Evolutionary conservation across 805 yeast species (phyloP).

Genomic region (Metschnikowia borealis): DNA sequence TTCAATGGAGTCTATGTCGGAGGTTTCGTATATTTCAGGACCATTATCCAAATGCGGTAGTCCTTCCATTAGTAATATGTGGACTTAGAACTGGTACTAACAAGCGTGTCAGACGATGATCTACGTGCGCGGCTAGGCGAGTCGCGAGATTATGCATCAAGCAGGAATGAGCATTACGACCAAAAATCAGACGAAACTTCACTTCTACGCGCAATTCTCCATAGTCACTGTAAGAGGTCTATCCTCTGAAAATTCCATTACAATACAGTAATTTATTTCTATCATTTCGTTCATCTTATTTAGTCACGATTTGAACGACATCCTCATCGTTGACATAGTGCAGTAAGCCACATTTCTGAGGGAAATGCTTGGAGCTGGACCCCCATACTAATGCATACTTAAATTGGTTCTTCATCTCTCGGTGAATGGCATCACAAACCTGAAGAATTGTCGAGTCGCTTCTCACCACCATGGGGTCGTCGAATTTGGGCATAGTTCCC

Average conservation of each 20-base stretch:
- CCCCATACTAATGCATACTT: slow-evolving; percentile 98
- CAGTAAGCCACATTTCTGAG: slow-evolving; percentile 89
- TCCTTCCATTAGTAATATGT: slow-evolving; percentile 4
- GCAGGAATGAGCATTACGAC: not conserved
- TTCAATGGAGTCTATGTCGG: slow-evolving; percentile 38
- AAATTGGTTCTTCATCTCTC: slow-evolving; percentile 88
- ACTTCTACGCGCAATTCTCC: not conserved
- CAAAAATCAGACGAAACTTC: too few relatives aligned
- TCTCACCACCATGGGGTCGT: slow-evolving; percentile 89
- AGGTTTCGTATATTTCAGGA: slow-evolving; percentile 43
- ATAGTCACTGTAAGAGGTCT: not conserved
- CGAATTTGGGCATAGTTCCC: slow-evolving; percentile 75
- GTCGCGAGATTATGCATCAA: slow-evolving; percentile 1
- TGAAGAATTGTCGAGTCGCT: slow-evolving; percentile 73
- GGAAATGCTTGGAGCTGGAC: slow-evolving; percentile 87
- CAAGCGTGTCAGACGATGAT: not conserved
- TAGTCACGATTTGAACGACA: slow-evolving; percentile 86
- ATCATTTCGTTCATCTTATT: slow-evolving; percentile 36
- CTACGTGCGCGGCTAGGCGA: not conserved
- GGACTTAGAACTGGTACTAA: not conserved
- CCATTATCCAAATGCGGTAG: slow-evolving; percentile 12
- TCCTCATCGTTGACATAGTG: slow-evolving; percentile 90
- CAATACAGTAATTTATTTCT: not conserved
- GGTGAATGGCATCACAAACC: slow-evolving; percentile 87
- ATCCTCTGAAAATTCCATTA: not conserved